A percentile compares a stretch with the other conserved stretches of the same genome.
Conservation (phyloP, 2,329 filamentous ascomycete species). For the Zasmidium cellare region DNA sequence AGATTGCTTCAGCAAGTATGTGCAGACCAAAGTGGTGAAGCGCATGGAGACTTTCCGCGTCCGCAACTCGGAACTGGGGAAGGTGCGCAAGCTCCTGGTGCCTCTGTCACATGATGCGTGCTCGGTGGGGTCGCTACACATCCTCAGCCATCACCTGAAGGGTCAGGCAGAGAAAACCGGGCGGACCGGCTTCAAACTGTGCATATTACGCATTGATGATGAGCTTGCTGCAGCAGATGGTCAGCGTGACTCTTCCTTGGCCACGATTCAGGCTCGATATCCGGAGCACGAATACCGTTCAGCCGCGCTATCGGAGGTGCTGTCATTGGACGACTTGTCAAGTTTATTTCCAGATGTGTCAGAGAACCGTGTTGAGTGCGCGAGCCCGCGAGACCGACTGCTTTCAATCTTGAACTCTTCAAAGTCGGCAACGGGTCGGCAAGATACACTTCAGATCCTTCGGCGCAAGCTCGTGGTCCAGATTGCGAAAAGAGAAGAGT, state of each 20-base stretch:
- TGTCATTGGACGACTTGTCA: slow-evolving; percentile 13
- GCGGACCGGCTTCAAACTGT: slow-evolving; percentile 67
- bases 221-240: slow-evolving; percentile 33
- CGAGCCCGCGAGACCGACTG: slow-evolving; percentile 3
- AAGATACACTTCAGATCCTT: slow-evolving; percentile 72
- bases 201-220: slow-evolving; percentile 51
- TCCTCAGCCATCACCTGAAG: slow-evolving; percentile 69
- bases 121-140: slow-evolving; percentile 73
- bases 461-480: slow-evolving; percentile 70
- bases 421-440: slow-evolving; percentile 66
- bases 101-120: slow-evolving; percentile 82
- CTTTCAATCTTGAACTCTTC: slow-evolving; percentile 11
- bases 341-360: slow-evolving; percentile 7
- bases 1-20: slow-evolving; percentile 76
- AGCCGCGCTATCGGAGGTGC: slow-evolving; percentile 12
- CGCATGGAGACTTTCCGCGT: slow-evolving; percentile 68
- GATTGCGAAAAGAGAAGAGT: slow-evolving; percentile 60
- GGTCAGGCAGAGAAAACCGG: slow-evolving; percentile 65
- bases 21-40: slow-evolving; percentile 76
- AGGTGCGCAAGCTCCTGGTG: slow-evolving; percentile 63
- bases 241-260: slow-evolving; percentile 14
- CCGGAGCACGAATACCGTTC: slow-evolving; percentile 54
- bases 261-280: slow-evolving; percentile 59
- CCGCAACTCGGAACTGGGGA: slow-evolving; percentile 42
- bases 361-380: not conserved